Base-by-base conservation (phyloP, 768 basidiomycete genomes). In the Suillus plorans region DNA sequence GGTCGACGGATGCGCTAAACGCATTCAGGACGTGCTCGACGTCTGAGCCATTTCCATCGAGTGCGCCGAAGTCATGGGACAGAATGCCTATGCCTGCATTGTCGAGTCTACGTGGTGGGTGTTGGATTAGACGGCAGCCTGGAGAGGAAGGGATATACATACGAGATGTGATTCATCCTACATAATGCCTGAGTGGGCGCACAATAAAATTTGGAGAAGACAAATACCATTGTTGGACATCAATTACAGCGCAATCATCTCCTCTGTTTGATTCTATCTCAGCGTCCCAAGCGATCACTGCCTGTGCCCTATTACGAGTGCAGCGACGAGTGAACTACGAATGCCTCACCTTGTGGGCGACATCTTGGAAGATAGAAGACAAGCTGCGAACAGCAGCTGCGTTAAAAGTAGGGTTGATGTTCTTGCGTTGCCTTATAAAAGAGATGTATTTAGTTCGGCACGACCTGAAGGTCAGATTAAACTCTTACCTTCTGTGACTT, bases 281-380 rank as follows among this genome's bases (percentile, higher is more conserved):
- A 56, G 5, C 6, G n/a, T 56, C 55, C 55, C 55, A 56, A 56
- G 36, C 55, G 3, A 34, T 13, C 34, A 37, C 20, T 7, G 55
- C 20, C 55, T 56, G 6, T 22, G 18, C 7, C 13, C 2, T 14
- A 7, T 56, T 56, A 36, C 5, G 12, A 56, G 20, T 7, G 5
- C 12, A 56, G 12, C 14, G n/a, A 0, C 9, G n/a, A 13, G 28
- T 9, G 36, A 10, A 13, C 55, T 3, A 36, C 37, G 20, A 22
- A 6, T n/a, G 53, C 7, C 25, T 5, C 10, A 82, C 85, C 79
- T 84, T 84, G 68, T 85, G 81, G 1, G 79, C 77, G 1, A 82
- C 80, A 64, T 86, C 84, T 63, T 79, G 84, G 71, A 86, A 86
- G 1, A 85, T 77, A 2, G 77, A 69, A 31, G 31, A 9, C 42